A percentile compares a stretch with the other conserved stretches of the same genome.
These are phyloP conservation scores for Colletotrichum caudatum DNA, from an alignment of 2,329 filamentous ascomycete genomes.

Conservation along the genomic window DNA sequence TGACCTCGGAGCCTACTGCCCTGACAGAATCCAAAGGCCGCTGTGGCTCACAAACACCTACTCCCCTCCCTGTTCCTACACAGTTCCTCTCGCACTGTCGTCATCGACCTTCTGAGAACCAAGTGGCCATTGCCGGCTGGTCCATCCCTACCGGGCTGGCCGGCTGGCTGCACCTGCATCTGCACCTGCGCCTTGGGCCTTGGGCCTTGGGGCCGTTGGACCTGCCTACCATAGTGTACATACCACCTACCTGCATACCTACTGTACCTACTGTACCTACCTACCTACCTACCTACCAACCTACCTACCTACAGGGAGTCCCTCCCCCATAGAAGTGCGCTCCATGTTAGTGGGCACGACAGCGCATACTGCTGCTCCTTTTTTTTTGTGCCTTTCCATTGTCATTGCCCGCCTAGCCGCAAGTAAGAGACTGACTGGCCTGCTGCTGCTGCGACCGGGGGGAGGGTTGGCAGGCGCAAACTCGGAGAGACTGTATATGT, in stretches of 20 bases:
- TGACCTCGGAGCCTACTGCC: neutral
- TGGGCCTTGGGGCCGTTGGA: neutral
- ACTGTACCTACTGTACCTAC: neutral
- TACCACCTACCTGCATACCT: too few species aligned
- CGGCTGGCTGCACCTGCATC: neutral
- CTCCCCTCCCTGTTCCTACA: neutral
- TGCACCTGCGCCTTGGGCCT: too few species aligned
- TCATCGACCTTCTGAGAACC: slow-evolving; percentile 2
- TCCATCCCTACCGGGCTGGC: slow-evolving; percentile 16
- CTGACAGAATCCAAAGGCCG: neutral
- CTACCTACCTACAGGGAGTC: neutral
- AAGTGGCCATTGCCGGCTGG: slow-evolving; percentile 7
- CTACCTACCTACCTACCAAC: too few species aligned
- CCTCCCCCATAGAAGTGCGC: neutral
- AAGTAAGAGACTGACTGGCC: neutral
- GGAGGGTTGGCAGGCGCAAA: neutral
- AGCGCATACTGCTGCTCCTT: slow-evolving; percentile 12
- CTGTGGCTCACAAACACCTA: neutral
- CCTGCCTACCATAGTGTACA: neutral
- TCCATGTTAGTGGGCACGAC: slow-evolving; percentile 17
- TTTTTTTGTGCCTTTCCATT: too few species aligned
- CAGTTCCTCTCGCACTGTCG: slow-evolving; percentile 34
- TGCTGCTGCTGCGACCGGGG: neutral
- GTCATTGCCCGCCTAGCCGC: neutral
- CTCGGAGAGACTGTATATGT: neutral